Evolutionary conservation across 495 filamentous ascomycete species (phyloP), one percentile per base, ranked within the genome.

Genomic region (Aspergillus affinis): DNA sequence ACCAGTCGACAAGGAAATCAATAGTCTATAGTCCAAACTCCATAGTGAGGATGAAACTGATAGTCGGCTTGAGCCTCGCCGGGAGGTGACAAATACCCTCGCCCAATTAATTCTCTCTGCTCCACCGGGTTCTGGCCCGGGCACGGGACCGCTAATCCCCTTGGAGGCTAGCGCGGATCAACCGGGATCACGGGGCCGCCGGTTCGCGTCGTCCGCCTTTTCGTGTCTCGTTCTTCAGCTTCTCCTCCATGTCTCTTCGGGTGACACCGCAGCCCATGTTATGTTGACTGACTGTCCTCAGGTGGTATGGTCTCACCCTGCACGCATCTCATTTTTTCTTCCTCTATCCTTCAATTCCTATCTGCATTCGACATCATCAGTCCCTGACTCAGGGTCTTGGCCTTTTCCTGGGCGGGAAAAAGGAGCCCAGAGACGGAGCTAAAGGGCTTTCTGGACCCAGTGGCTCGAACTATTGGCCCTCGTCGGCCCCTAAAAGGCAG

Each of bases 401-500:
- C 18, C 19, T 49, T 26, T n/a, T 48, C 46, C 46, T 48, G 46
- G 46, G 7, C 3, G 23, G 48, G 23, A 17, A 26, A 49, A 20
- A 41, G 36, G 36, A 41, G 36, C 36, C 36, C 13, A 15, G 36
- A 13, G 36, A 41, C 36, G 36, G 10, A 41, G 36, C 36, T 41
- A 17, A 41, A 15, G 9, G 10, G 36, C 18, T 21, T 23, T 54
- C 13, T 20, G 32, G 36, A 54, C 26, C 54, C 58, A 57, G 59
- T 61, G 61, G 49, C 41, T 54, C 55, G 47, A 65, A 63, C 68
- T 70, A 70, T 70, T 65, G 68, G 60, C 60, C 59, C 55, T 60
- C 58, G 27, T 52, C 57, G 59, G 50, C 57, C 63, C 58, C 59
- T 60, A 60, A 63, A 18, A 55, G 57, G 64, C 51, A 70, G 68